Conservation (phyloP, 495 filamentous ascomycete species). For the Penicillium odoratum region DNA sequence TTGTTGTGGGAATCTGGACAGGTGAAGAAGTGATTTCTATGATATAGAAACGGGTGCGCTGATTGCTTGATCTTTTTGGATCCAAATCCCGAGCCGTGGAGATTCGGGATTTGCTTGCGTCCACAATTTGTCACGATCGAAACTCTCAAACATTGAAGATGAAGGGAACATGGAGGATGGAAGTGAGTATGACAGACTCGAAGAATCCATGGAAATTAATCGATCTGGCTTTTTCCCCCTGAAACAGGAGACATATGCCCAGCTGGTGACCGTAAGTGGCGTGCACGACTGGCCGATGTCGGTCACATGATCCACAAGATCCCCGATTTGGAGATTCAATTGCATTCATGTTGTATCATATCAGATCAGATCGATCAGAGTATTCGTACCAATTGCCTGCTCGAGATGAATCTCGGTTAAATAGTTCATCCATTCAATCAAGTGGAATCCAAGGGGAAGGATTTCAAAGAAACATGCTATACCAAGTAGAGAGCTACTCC, state of each 20-base stretch:
- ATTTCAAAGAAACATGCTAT: too few relatives aligned
- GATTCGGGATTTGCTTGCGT: conserved; percentile 33
- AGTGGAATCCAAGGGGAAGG: too few relatives aligned
- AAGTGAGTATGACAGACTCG: conserved; percentile 1
- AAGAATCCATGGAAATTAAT: conserved; percentile 4
- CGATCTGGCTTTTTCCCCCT: conserved; percentile 2
- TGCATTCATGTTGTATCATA: background rate
- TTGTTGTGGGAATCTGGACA: conserved; percentile 3
- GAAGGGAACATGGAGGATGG: background rate
- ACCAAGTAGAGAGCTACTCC: too few relatives aligned
- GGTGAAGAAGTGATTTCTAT: conserved; percentile 14
- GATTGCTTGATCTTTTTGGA: conserved; percentile 24
- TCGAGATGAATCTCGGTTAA: too few relatives aligned
- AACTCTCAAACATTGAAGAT: too few relatives aligned
- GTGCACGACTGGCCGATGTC: background rate
- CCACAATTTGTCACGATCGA: conserved; percentile 19
- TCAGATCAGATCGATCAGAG: too few relatives aligned
- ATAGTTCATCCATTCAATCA: too few relatives aligned
- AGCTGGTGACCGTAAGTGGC: background rate
- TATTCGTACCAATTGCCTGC: too few relatives aligned
- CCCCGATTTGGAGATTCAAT: conserved; percentile 6
- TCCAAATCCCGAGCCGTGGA: conserved; percentile 34
- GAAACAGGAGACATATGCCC: background rate
- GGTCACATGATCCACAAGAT: background rate
- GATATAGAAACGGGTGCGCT: conserved; percentile 28